Evolutionary conservation across 208 protist genomes (phyloP).

Genomic region (Crithidia acanthocephali): DNA sequence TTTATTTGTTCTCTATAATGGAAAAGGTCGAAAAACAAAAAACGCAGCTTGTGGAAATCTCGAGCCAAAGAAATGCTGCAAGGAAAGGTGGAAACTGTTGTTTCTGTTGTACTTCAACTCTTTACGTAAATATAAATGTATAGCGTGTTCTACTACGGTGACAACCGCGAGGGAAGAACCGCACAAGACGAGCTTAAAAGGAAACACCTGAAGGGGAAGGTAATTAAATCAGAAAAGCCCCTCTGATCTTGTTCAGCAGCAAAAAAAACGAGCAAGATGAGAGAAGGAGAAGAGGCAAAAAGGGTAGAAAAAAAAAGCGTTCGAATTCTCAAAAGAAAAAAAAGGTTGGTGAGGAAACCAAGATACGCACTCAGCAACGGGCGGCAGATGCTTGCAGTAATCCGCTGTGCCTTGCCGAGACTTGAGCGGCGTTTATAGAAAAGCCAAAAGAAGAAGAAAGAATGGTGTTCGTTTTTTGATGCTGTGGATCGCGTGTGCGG

Average conservation of each 20-base stretch:
- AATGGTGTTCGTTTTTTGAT: background rate
- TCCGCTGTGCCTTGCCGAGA: too few species aligned
- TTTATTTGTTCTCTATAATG: background rate
- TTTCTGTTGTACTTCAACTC: background rate
- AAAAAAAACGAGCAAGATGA: background rate
- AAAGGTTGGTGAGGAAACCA: background rate
- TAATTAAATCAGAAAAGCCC: background rate
- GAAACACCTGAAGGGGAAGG: slow-evolving; percentile 4
- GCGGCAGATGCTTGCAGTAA: too few species aligned
- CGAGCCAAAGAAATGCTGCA: too few species aligned
- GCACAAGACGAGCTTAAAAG: background rate
- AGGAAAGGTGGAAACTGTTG: background rate
- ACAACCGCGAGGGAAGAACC: background rate
- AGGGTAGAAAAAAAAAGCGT: background rate
- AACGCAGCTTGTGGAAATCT: too few species aligned
- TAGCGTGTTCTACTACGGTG: background rate
- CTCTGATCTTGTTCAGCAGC: background rate
- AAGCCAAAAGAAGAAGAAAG: slow-evolving; percentile 18
- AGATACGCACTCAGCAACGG: too few species aligned
- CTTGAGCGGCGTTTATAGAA: background rate
- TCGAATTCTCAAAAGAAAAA: background rate
- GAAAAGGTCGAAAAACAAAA: too few species aligned
- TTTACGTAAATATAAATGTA: too few species aligned
- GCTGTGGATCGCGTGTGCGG: background rate
- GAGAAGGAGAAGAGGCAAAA: background rate